These are phyloP conservation scores for Tetracladium marchalianum DNA, from an alignment of 495 filamentous ascomycete genomes.

Conservation along the genomic window DNA sequence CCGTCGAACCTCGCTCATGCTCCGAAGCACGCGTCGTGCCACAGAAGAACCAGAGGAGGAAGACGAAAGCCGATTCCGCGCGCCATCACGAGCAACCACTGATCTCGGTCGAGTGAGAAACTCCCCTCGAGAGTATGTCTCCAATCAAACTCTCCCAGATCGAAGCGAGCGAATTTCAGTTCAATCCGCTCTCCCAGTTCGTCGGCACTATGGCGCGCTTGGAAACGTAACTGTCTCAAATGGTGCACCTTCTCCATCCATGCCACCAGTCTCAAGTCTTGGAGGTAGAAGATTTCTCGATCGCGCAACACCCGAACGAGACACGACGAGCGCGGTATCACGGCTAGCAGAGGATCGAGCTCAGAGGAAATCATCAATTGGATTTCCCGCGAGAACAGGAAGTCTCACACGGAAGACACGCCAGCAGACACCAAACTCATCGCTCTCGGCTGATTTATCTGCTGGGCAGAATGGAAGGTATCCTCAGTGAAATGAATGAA, in stretches of 20 bases:
- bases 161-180: background rate
- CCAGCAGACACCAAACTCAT: constrained; percentile 6
- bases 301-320: constrained; percentile 29
- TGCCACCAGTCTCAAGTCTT: constrained; percentile 8
- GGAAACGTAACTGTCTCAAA: constrained; percentile 2
- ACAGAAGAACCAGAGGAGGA: constrained; percentile 39
- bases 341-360: constrained; percentile 31
- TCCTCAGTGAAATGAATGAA: background rate
- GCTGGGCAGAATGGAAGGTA: constrained; percentile 7
- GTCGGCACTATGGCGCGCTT: constrained; percentile 17
- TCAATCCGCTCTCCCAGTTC: constrained; percentile 18
- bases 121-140: constrained; percentile 14
- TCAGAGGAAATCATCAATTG: constrained; percentile 16
- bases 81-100: constrained; percentile 46
- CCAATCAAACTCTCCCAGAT: constrained; percentile 17
- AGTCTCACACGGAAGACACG: constrained; percentile 14
- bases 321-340: constrained; percentile 25
- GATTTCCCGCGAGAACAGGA: constrained; percentile 12
- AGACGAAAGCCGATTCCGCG: constrained; percentile 33
- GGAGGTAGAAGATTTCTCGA: constrained; percentile 36
- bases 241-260: background rate
- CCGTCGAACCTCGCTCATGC: constrained; percentile 33
- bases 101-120: constrained; percentile 33
- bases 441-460: background rate
- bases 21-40: constrained; percentile 32